Evolutionary conservation across 768 basidiomycete genomes (phyloP), one percentile per base, ranked within the genome.

Genomic region (Boletus patriciae): DNA sequence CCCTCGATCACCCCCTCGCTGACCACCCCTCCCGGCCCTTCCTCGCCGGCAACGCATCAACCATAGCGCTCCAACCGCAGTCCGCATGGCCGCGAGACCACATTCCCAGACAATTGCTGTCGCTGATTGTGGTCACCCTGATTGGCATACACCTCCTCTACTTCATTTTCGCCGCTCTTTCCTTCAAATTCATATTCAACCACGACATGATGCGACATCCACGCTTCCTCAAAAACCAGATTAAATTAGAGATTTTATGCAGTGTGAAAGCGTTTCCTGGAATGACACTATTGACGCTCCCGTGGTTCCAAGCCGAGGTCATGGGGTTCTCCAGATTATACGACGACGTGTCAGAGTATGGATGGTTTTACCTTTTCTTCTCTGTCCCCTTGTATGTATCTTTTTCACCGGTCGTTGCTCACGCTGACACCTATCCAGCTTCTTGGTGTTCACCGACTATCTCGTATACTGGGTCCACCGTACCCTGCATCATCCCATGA

Each of bases 401-500:
- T 40, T 34, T 51, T 37, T 37, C 6, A 23, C 12, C 12, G 8
- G 8, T 25, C 4, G 5, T 13, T n/a, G 18, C 37, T 25, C 46
- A 4, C 21, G 18, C 52, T 60, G 23, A 61, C 57, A 0, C 18
- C 2, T 43, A 25, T 15, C 42, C 48, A 88, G 86, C 57, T 94
- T 90, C 80, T 69, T 95, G 57, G 60, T 89, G 19, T 91, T 92
- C 72, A 99, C 96, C 18, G 97, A 99, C 73, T 91, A 93, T 64
- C 78, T 81, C 65, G 92, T 99, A 61, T 99, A 99, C 71, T 98
- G 95, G 94, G 78, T 96, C n/a, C 97, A 99, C 69, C 86, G 97
- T 25, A 80, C 81, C 74, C 78, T 96, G 53, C 97, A 99, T 69
- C 77, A 88, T 56, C 96, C 96, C 2, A 52, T 79, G 38, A 63